A percentile compares a stretch with the other conserved stretches of the same genome.
phyloP scores from a whole-genome alignment of 1,284 basidiomycete genomes.

The Gastroboletus turbinatus region DNA sequence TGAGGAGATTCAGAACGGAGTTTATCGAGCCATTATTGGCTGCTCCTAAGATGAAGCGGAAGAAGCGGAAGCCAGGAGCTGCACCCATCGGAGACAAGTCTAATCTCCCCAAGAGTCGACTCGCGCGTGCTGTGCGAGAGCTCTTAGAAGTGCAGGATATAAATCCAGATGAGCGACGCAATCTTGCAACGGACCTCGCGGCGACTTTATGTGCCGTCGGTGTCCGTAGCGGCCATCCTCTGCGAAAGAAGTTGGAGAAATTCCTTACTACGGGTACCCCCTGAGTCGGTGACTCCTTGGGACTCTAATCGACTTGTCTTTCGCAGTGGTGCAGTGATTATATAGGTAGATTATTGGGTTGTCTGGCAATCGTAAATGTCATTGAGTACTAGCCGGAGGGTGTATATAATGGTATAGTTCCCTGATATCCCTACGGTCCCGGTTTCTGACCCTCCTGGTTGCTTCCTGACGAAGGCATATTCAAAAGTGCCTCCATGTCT shows the following conservation, averaged over 20 bases:
- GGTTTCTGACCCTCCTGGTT: conserved; percentile 31
- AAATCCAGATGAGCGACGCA: conserved; percentile 45
- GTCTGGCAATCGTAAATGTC: not conserved
- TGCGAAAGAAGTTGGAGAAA: conserved; percentile 66
- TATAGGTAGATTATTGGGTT: conserved; percentile 6
- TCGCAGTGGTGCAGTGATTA: not conserved
- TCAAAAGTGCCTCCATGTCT: conserved; percentile 36
- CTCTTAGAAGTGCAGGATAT: conserved; percentile 54
- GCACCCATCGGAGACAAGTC: conserved; percentile 33
- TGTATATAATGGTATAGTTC: not conserved
- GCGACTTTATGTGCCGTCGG: conserved; percentile 52
- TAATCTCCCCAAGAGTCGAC: conserved; percentile 57
- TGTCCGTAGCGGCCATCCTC: conserved; percentile 57
- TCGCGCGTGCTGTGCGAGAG: conserved; percentile 64
- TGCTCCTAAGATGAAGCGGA: conserved; percentile 60
- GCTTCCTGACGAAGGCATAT: conserved; percentile 22
- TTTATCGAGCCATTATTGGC: conserved; percentile 66
- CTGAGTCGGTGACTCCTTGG: conserved; percentile 3
- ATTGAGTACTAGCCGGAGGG: not conserved
- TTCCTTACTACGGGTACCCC: conserved; percentile 31
- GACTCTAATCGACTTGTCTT: not conserved
- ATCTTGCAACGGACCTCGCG: conserved; percentile 51
- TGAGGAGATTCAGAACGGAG: conserved; percentile 68
- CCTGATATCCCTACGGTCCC: conserved; percentile 12
- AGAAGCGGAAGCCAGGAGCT: conserved; percentile 43